Evolutionary conservation across 78 protist genomes (phyloP), one percentile per base, ranked within the genome.

Genomic region (Trichosphaerium sp.): DNA sequence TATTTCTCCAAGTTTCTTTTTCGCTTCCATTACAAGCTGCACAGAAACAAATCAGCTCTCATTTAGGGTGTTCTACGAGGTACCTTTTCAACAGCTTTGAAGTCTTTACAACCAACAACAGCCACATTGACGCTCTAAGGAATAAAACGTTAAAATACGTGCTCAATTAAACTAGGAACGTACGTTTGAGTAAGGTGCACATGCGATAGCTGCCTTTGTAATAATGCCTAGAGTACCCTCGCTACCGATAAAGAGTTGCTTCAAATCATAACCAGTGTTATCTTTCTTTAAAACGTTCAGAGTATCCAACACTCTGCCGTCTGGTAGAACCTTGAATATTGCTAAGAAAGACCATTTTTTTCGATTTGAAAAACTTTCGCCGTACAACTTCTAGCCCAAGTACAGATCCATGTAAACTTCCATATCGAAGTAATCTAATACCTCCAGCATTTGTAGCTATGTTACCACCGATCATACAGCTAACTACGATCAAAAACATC

Each of bases 181-280:
- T 40, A 65, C 74, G 1, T 23, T 48, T 1, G 88, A 77, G 25
- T 61, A 49, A 14, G 78, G 54, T n/a, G 88, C 76, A 2, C 84
- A 55, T 12, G 75, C 56, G 10, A 92, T 23, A 25, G 87, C 35
- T 4, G 67, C 60, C 4, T 54, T 68, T 3, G 98, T 94, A 12
- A 94, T 63, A 12, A 94, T 74, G 14, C 98, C 98, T n/a, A 94
- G 87, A 12, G 95, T 85, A 32, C 98, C 98, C 59, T 94, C 98
- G 4, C 84, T 68, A 25, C 98, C 98, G 31, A 94, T 92, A 52
- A 94, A 86, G 8, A 94, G 84, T 61, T 94, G 94, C 75, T 91
- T 88, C 34, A 94, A 38, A 65, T 88, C 92, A 62, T 90, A 90
- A 3, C 96, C 94, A n/a, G 97, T 91, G 73, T 88, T 87, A 69